Evolutionary conservation across 2,329 filamentous ascomycete species (phyloP), one percentile per base, ranked within the genome.

Genomic region (Calycina herbarum): DNA sequence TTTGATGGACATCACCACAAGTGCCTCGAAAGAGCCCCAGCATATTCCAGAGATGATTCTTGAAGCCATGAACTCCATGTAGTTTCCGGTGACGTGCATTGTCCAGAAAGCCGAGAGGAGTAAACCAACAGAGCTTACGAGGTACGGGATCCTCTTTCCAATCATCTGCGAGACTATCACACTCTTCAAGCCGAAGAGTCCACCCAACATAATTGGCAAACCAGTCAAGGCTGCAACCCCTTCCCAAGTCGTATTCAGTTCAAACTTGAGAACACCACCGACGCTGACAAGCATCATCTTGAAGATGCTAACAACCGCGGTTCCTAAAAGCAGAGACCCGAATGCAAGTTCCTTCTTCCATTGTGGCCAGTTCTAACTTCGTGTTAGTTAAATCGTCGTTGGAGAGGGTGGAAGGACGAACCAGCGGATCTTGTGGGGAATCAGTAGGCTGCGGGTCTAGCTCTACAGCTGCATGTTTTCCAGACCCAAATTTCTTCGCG

Each of bases 21-120:
- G 74, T 5, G 80, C 81, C 69, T 88, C 85, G 66, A 87, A 85
- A 11, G 82, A 81, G 5, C 85, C 85, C 82, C 85, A 86, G n/a
- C 82, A 85, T 0, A 87, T 64, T 0, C 84, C 85, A 71, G 87
- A 84, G 40, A 87, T 78, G 20, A 85, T 71, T 10, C 85, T 79
- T 2, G 84, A 82, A 0, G 79, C 79, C 79, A 86, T 81, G 70
- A 81, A 82, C 64, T 82, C 77, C 8, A 75, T 76, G 63, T 81
- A 83, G 67, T 74, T 79, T 59, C 73, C 72, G 6, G 72, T 71
- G 5, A 81, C 78, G 20, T 77, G 77, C 66, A 80, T 82, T 68
- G 83, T 85, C 82, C 83, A 85, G 1, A 83, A 73, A 2, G 78
- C 77, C 1, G 84, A 84, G 54, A 81, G 75, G 56, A 86, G 81